Base-by-base conservation (phyloP, 352 stramenopile species). In the Phytopythium vexans region DNA sequence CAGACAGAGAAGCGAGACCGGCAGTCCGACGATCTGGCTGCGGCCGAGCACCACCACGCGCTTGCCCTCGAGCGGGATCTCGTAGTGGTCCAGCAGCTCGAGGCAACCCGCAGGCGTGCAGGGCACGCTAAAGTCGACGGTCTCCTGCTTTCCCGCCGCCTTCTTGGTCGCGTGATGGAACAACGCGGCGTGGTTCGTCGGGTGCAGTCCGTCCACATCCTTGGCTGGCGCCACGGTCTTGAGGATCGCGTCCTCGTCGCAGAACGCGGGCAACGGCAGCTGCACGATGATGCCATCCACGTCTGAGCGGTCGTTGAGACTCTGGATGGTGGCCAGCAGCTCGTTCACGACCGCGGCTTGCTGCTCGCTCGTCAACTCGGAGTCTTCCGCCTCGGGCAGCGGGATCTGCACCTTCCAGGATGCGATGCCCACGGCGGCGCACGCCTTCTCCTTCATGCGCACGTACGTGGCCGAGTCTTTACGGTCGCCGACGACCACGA, bases 401-500 rank as follows among this genome's bases (percentile, higher is more conserved):
- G 52, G 38, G 51, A 89, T 75, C 31, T 84, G 74, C 16, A 86
- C 44, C 65, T 90, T 92, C 77, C 97, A 96, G 15, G 81, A 96
- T 31, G 61, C 34, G 59, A 99, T 97, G 43, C 96, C 96, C 15
- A 95, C 86, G 58, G 98, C 89, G 0, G 77, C 80, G 64, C 95
- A 99, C 32, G 97, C 95, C 56, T 97, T 97, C 68, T 99, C 96
- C 79, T 99, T 99, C 91, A 99, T 99, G 36, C 96, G 90, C 41
- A 99, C 97, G 69, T 99, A 99, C 41, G 96, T 98, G 39, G 81
- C 83, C 49, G 95, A 99, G 76, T 99, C 97, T 46, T 86, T 92
- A 39, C 96, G 79, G 36, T 82, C 70, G 48, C 97, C 97, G 10
- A 99, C 95, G 46, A 99, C 82, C 35, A 99, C 92, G 6, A 99